Evolutionary conservation across 2,329 filamentous ascomycete species (phyloP).

Genomic region (Talaromyces albobiverticillius): DNA sequence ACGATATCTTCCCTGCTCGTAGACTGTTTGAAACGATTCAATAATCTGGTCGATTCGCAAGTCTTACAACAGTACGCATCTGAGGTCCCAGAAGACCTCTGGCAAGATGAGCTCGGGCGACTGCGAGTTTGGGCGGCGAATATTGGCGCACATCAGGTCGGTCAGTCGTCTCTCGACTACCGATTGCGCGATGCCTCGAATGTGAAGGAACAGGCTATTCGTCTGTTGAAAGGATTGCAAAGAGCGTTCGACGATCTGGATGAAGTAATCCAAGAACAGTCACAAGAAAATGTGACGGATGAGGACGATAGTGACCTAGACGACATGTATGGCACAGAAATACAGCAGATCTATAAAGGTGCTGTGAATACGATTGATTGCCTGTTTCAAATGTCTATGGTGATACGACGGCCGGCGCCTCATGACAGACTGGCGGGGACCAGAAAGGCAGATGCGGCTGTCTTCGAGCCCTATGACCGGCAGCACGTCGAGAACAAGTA

Average conservation of each 20-base stretch:
- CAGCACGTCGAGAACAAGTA: not conserved
- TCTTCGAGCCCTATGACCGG: not conserved
- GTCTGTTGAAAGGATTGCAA: not conserved
- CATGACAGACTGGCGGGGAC: not conserved
- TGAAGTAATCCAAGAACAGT: not conserved
- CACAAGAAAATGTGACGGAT: no score
- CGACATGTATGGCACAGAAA: not conserved
- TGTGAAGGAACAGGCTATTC: not conserved
- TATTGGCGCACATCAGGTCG: not conserved
- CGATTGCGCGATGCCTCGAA: not conserved
- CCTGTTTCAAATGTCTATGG: not conserved
- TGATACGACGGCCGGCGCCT: not conserved
- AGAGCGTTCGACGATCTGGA: not conserved
- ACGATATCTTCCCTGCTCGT: not conserved
- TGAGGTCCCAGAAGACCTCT: not conserved
- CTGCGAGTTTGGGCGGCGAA: slow-evolving; percentile 1
- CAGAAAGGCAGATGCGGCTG: not conserved
- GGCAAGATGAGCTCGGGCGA: not conserved
- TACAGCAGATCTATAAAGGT: not conserved
- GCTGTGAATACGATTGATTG: not conserved
- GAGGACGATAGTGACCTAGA: not conserved
- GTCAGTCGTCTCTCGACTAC: not conserved
- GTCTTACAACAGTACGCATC: not conserved
- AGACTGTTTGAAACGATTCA: not conserved
- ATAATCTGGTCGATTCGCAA: not conserved